Evolutionary conservation across 148 eudicot species (phyloP).

Genomic region (Simmondsia chinensis): DNA sequence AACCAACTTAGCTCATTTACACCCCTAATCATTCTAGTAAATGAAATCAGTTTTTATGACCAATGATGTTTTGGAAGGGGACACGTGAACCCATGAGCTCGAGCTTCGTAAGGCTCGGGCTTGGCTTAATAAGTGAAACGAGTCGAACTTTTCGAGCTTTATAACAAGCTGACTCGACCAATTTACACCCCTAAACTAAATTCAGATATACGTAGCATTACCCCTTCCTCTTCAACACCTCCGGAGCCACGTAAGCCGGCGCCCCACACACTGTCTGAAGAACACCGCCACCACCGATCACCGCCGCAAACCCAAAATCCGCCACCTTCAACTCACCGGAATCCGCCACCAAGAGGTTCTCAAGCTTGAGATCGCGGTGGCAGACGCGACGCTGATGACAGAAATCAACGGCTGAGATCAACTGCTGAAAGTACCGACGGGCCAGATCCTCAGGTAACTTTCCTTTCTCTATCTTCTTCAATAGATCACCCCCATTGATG

Average conservation of each 20-base stretch:
- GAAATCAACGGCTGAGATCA: slow-evolving; percentile 16
- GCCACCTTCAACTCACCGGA: slow-evolving; percentile 12
- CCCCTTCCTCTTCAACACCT: slow-evolving; percentile 8
- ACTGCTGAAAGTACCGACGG: slow-evolving; percentile 15
- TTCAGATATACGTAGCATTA: too few relatives aligned
- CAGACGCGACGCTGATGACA: slow-evolving; percentile 16
- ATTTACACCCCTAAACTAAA: too few relatives aligned
- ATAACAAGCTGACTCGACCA: too few relatives aligned
- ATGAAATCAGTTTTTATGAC: too few relatives aligned
- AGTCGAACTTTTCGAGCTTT: too few relatives aligned
- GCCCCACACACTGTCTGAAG: slow-evolving; percentile 18
- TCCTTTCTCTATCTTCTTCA: slow-evolving; percentile 4
- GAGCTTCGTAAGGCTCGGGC: too few relatives aligned
- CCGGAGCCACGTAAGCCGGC: slow-evolving; percentile 19
- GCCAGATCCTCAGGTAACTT: slow-evolving; percentile 4
- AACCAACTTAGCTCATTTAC: too few relatives aligned
- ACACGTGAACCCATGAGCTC: too few relatives aligned
- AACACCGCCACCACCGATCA: slow-evolving; percentile 5
- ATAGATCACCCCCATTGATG: slow-evolving; percentile 17
- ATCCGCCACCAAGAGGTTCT: slow-evolving; percentile 8
- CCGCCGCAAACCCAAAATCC: slow-evolving; percentile 17
- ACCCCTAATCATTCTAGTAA: too few relatives aligned
- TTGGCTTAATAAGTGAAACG: too few relatives aligned
- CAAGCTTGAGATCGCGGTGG: slow-evolving; percentile 20
- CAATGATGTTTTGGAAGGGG: too few relatives aligned